Conservation (phyloP, 2,329 filamentous ascomycete species). For the Colletotrichum godetiae region DNA sequence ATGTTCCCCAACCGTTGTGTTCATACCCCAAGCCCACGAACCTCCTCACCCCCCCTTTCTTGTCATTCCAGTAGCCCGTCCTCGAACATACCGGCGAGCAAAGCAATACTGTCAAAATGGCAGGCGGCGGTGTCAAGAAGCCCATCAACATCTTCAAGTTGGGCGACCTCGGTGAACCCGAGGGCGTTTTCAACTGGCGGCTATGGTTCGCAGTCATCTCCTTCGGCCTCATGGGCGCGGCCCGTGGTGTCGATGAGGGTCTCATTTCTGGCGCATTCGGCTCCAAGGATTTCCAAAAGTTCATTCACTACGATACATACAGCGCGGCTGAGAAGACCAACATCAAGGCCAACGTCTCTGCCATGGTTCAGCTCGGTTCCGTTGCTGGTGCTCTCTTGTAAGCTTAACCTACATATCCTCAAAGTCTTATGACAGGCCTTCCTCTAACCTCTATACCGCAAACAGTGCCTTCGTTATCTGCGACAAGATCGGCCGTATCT, state of each 20-base stretch:
- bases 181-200: conserved; percentile 80
- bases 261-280: conserved; percentile 79
- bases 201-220: conserved; percentile 82
- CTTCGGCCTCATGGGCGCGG: conserved; percentile 81
- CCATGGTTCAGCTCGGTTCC: conserved; percentile 85
- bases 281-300: conserved; percentile 70
- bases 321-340: conserved; percentile 67
- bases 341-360: conserved; percentile 80
- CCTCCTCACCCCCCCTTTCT: background rate
- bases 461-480: conserved; percentile 67
- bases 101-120: conserved; percentile 17
- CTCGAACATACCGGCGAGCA: conserved; percentile 15
- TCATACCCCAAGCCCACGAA: conserved; percentile 17
- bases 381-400: conserved; percentile 75
- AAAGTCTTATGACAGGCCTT: background rate
- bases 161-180: conserved; percentile 73
- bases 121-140: conserved; percentile 60
- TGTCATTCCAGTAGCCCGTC: background rate
- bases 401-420: conserved; percentile 29
- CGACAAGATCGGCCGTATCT: conserved; percentile 71
- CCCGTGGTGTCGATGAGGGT: conserved; percentile 83
- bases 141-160: conserved; percentile 73
- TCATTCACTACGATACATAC: conserved; percentile 68
- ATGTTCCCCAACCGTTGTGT: conserved; percentile 22
- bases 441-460: conserved; percentile 4